Conservation (phyloP, 257 asterid genomes). For the Salvia rosmarinus region DNA sequence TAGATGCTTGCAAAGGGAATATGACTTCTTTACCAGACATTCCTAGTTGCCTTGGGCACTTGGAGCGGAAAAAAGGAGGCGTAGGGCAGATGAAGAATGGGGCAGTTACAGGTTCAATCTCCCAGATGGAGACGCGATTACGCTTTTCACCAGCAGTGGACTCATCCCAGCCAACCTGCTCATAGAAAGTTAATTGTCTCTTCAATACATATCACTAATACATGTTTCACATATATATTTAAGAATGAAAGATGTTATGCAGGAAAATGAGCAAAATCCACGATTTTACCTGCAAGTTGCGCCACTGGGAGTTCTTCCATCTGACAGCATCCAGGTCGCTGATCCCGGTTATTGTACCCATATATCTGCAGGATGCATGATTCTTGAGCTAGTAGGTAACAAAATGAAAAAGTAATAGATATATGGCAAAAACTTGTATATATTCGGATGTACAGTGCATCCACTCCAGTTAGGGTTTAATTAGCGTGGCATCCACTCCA, state of each 20-base stretch:
- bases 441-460: no score
- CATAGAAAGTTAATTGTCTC: conserved; percentile 4
- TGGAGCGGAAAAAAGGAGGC: conserved; percentile 75
- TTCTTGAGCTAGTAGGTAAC: neutral
- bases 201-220: neutral
- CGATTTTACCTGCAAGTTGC: conserved; percentile 78
- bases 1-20: neutral
- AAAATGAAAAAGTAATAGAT: neutral
- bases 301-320: conserved; percentile 99
- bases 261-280: neutral
- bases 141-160: conserved; percentile 90
- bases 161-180: conserved; percentile 97
- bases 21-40: conserved; percentile 65
- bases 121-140: conserved; percentile 92
- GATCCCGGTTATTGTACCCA: conserved; percentile 94
- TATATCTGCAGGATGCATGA: conserved; percentile 55
- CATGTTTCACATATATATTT: neutral
- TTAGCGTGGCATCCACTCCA: no score
- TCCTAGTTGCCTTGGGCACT: conserved; percentile 89
- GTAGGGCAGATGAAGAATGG: conserved; percentile 96
- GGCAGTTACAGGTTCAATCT: conserved; percentile 93
- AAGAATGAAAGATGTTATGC: neutral
- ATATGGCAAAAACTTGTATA: no score
- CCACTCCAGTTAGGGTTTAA: no score
- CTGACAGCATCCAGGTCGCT: conserved; percentile 82